Conservation (phyloP, 169 alveolate species). For the Cryptosporidium felis region DNA sequence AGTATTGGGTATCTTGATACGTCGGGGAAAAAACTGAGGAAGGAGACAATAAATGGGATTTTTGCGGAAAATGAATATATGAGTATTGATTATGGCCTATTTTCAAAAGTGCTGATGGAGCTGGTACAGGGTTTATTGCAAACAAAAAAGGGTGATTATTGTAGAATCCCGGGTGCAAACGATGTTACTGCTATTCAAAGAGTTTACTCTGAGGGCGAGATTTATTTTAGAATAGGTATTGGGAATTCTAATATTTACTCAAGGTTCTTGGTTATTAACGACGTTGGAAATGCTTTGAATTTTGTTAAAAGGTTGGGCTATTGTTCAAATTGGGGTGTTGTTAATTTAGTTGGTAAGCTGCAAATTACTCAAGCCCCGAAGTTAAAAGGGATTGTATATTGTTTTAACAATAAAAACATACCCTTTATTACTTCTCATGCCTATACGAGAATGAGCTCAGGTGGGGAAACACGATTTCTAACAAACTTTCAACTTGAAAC, state of each 20-base stretch:
- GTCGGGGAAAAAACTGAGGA: not conserved
- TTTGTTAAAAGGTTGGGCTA: conserved; percentile 6
- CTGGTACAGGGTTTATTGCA: not conserved
- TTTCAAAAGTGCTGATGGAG: not conserved
- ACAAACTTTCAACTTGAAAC: too few species aligned
- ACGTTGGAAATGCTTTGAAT: not conserved
- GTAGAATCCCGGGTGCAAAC: too few species aligned
- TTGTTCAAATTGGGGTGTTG: conserved; percentile 3
- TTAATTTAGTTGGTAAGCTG: not conserved
- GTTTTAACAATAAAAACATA: too few species aligned
- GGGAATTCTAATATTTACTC: not conserved
- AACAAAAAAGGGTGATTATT: too few species aligned
- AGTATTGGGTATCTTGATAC: conserved; percentile 5
- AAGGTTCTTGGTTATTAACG: conserved; percentile 17
- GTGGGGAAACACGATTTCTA: too few species aligned
- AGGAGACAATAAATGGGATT: not conserved
- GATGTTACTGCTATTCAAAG: conserved; percentile 1
- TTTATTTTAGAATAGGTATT: not conserved
- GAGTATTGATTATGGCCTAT: not conserved
- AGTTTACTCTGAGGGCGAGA: conserved; percentile 15
- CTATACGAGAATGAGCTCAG: too few species aligned
- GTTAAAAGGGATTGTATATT: not conserved
- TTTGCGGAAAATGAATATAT: conserved; percentile 3
- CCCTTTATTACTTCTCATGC: too few species aligned
- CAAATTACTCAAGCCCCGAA: not conserved